Conservation (phyloP, 2,329 filamentous ascomycete species). For the Aspergillus awamori region DNA sequence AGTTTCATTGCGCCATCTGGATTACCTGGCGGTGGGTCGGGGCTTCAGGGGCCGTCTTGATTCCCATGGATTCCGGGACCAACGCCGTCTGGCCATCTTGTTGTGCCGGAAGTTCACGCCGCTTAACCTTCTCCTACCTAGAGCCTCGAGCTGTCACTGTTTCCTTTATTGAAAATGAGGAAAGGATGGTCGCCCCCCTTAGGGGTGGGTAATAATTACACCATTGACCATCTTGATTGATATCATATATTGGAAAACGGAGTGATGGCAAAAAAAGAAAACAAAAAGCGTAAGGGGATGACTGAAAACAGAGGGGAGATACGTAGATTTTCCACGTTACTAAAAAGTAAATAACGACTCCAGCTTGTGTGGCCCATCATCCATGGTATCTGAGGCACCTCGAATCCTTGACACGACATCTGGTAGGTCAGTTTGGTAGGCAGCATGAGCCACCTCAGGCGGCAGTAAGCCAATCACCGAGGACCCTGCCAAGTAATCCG, state of each 20-base stretch:
- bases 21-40: constrained; percentile 3
- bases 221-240: neutral
- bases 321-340: neutral
- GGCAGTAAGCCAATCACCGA: neutral
- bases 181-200: neutral
- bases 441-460: constrained; percentile 1
- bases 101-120: constrained; percentile 1
- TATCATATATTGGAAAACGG: neutral
- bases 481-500: constrained; percentile 5
- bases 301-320: neutral
- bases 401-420: neutral
- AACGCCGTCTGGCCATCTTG: constrained; percentile 2
- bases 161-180: neutral
- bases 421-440: neutral
- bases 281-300: neutral
- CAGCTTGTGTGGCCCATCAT: neutral
- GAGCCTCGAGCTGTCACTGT: constrained; percentile 5
- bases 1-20: neutral
- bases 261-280: neutral
- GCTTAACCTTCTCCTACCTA: constrained; percentile 5
- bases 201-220: neutral
- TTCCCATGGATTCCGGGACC: constrained; percentile 8
- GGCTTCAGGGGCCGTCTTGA: constrained; percentile 11
- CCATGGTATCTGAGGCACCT: constrained; percentile 9
- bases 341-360: neutral